These are phyloP conservation scores for Fistulinella staudtii DNA, from an alignment of 1,284 basidiomycete species.

Conservation along the genomic window DNA sequence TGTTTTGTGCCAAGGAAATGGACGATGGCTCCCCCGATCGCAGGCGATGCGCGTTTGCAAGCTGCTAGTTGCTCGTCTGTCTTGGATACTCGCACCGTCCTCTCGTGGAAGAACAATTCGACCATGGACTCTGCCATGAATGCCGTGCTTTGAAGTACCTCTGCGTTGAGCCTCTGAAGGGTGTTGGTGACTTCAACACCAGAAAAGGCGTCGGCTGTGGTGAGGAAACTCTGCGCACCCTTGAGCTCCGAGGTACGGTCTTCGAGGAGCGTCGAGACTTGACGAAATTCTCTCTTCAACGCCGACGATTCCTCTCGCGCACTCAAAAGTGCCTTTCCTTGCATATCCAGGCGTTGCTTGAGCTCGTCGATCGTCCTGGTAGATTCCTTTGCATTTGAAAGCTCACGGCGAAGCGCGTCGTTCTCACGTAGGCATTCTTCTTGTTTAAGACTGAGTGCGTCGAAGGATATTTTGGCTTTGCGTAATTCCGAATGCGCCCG, in stretches of 20 bases:
- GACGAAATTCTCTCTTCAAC: conserved; percentile 29
- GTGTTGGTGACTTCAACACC: conserved; percentile 33
- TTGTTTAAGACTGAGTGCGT: conserved; percentile 16
- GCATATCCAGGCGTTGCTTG: conserved; percentile 17
- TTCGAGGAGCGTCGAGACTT: conserved; percentile 25
- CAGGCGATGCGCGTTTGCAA: conserved; percentile 19
- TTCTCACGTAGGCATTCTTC: conserved; percentile 18
- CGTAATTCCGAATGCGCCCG: conserved; percentile 23
- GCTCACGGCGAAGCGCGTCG: conserved; percentile 16
- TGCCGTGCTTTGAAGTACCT: conserved; percentile 35
- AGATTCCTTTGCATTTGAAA: conserved; percentile 16
- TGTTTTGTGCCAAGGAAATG: conserved; percentile 29
- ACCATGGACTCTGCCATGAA: conserved; percentile 36
- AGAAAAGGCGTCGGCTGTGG: conserved; percentile 30
- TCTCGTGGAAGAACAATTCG: conserved; percentile 25
- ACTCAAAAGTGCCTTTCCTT: conserved; percentile 17
- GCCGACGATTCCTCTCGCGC: conserved; percentile 31
- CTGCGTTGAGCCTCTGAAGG: conserved; percentile 33
- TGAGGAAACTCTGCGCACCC: conserved; percentile 35
- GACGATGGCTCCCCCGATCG: conserved; percentile 22
- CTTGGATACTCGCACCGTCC: conserved; percentile 3
- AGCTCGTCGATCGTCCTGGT: conserved; percentile 15
- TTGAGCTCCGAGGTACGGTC: conserved; percentile 36
- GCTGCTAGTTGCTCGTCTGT: conserved; percentile 25
- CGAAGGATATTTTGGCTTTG: conserved; percentile 21